These are phyloP conservation scores for Colletotrichum tofieldiae DNA, from an alignment of 2,329 filamentous ascomycete genomes.

Conservation along the genomic window DNA sequence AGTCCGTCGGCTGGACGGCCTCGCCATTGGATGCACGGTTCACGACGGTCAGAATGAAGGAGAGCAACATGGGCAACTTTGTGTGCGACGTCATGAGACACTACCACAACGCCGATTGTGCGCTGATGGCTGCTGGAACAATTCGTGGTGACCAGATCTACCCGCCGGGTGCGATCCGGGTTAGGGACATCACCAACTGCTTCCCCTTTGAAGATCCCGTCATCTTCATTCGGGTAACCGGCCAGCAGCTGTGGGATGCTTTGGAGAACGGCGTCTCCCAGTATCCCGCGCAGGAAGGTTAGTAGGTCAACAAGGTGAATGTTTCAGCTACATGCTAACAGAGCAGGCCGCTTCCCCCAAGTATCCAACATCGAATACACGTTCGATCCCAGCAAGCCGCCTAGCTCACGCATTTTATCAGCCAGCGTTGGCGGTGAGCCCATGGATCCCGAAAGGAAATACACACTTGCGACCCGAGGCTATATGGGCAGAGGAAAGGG, in stretches of 20 bases:
- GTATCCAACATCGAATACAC: slow-evolving; percentile 86
- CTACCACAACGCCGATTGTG: slow-evolving; percentile 86
- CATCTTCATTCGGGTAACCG: slow-evolving; percentile 81
- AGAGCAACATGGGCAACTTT: slow-evolving; percentile 92
- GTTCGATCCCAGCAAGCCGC: slow-evolving; percentile 76
- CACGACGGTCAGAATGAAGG: slow-evolving; percentile 81
- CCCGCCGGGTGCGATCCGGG: slow-evolving; percentile 80
- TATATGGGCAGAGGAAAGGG: slow-evolving; percentile 91
- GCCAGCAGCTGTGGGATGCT: slow-evolving; percentile 82
- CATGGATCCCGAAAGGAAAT: slow-evolving; percentile 75
- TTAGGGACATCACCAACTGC: slow-evolving; percentile 89
- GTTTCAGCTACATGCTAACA: not conserved
- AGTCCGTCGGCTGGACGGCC: slow-evolving; percentile 86
- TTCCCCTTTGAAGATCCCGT: slow-evolving; percentile 95
- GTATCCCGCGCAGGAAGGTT: slow-evolving; percentile 86
- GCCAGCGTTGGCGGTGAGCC: slow-evolving; percentile 74
- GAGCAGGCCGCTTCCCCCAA: slow-evolving; percentile 80
- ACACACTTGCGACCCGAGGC: slow-evolving; percentile 83
- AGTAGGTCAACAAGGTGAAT: slow-evolving; percentile 18
- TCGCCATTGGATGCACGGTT: slow-evolving; percentile 90
- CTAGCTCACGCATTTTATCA: slow-evolving; percentile 75
- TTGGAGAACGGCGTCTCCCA: slow-evolving; percentile 87
- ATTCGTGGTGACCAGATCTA: slow-evolving; percentile 93
- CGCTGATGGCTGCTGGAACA: slow-evolving; percentile 87
- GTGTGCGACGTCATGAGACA: slow-evolving; percentile 92